Evolutionary conservation across 495 filamentous ascomycete species (phyloP), one percentile per base, ranked within the genome.

Genomic region (Tuber brumale): DNA sequence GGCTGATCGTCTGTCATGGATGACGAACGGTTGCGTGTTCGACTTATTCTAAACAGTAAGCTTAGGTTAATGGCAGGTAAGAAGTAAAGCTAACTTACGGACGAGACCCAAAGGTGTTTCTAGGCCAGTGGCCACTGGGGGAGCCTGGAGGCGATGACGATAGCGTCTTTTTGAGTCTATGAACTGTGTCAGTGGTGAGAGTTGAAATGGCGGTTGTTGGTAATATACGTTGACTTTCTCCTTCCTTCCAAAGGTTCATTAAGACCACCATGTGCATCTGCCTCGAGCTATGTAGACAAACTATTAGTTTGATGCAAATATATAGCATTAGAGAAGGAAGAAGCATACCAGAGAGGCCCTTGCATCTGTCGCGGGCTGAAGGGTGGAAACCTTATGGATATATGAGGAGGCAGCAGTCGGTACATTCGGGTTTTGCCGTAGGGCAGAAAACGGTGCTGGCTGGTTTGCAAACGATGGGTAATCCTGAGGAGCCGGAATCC

Each of bases 41-140:
- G 77, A 46, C 80, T 80, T 76, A 77, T 77, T 69, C 80, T 82
- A 43, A 72, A 69, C 46, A 12, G 74, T 81, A 66, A 81, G 79
- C 43, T 42, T 72, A 61, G 7, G 44, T 12, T 5, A 14, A 41
- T n/a, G 8, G 57, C 45, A 66, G 14, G n/a, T 3, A 27, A 76
- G 35, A 44, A 66, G 43, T 5, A 35, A 37, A 70, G 27, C 37
- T 31, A 35, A 72, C 80, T 74, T 57, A 82, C 80, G 81, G 80
- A 35, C 81, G 80, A 14, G 81, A 83, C 37, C 81, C 81, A 70
- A 82, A 82, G 80, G 82, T 82, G 73, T 74, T 74, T 66, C 82
- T 82, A 1, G 81, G 81, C 81, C 81, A 82, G 44, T 76, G 74
- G 21, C 77, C 76, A 37, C 80, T 76, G 37, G 74, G 74, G 6